These are phyloP conservation scores for Calonectria hongkongensis DNA, from an alignment of 2,329 filamentous ascomycete species.

Conservation along the genomic window DNA sequence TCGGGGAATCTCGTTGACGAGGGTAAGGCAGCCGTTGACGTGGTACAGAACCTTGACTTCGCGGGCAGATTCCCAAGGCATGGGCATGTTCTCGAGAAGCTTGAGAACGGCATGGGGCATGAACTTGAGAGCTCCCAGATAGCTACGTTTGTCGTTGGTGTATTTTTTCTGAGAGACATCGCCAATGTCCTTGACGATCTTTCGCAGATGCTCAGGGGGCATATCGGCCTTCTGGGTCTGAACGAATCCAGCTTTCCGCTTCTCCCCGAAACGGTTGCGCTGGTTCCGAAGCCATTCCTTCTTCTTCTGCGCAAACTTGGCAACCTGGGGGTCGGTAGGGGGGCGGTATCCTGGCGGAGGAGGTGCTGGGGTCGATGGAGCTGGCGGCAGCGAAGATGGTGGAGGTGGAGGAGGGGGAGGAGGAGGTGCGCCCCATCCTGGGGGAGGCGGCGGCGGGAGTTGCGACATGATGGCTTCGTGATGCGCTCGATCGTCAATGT, in stretches of 20 bases:
- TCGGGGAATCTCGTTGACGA: conserved; percentile 96
- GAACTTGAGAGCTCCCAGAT: conserved; percentile 97
- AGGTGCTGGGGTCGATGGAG: conserved; percentile 76
- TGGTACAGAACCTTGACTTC: conserved; percentile 99
- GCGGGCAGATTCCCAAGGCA: conserved; percentile 98
- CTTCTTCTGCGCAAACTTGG: conserved; percentile 99
- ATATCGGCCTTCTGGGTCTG: conserved; percentile 99
- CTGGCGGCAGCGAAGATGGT: conserved; percentile 74
- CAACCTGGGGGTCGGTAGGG: conserved; percentile 86
- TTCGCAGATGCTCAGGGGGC: conserved; percentile 97
- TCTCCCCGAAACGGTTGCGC: conserved; percentile 95
- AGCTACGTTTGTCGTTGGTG: conserved; percentile 98
- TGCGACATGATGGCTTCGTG: conserved; percentile 68
- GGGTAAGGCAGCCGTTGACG: conserved; percentile 95
- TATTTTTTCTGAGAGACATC: conserved; percentile 99
- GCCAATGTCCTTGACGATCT: conserved; percentile 98
- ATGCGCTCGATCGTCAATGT: conserved; percentile 52
- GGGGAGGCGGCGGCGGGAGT: conserved; percentile 74
- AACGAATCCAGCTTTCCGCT: conserved; percentile 95
- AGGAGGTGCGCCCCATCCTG: conserved; percentile 75
- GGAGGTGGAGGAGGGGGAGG: conserved; percentile 74
- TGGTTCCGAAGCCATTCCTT: conserved; percentile 97
- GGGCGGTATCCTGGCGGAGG: conserved; percentile 91
- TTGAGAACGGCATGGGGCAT: conserved; percentile 99
- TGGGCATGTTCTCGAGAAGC: conserved; percentile 98